phyloP scores from a whole-genome alignment of 768 basidiomycete genomes.

The Candolleomyces aberdarensis region DNA sequence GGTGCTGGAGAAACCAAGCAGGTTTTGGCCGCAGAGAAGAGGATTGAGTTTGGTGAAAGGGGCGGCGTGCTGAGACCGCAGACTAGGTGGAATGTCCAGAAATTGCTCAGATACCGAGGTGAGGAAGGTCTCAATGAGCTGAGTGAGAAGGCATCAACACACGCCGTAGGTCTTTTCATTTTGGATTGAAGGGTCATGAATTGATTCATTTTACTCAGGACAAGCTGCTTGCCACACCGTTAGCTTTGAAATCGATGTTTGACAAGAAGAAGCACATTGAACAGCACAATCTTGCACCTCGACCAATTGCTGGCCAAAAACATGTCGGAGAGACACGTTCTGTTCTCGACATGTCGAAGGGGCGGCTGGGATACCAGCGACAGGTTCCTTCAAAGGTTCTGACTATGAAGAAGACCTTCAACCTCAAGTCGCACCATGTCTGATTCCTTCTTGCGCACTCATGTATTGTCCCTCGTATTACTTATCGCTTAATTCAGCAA shows the following conservation, averaged over 20 bases:
- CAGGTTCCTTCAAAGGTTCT: slow-evolving; percentile 19
- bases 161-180: slow-evolving; percentile 54
- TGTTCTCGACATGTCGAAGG: slow-evolving; percentile 53
- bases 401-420: slow-evolving; percentile 30
- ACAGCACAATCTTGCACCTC: slow-evolving; percentile 24
- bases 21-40: slow-evolving; percentile 48
- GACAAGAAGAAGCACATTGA: slow-evolving; percentile 41
- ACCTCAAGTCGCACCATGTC: slow-evolving; percentile 24
- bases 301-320: slow-evolving; percentile 50
- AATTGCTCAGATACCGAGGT: slow-evolving; percentile 61
- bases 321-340: slow-evolving; percentile 56
- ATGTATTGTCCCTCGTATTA: background rate
- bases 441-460: background rate
- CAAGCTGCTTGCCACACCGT: slow-evolving; percentile 61
- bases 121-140: slow-evolving; percentile 44
- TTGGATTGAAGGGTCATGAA: background rate
- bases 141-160: slow-evolving; percentile 53
- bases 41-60: slow-evolving; percentile 31
- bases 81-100: slow-evolving; percentile 76
- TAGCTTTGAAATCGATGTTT: slow-evolving; percentile 45
- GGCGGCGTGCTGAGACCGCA: slow-evolving; percentile 50
- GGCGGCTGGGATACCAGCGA: slow-evolving; percentile 38
- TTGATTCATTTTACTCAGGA: slow-evolving; percentile 41
- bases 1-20: slow-evolving; percentile 45
- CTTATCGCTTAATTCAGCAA: background rate